Percentiles rank a stretch among this genome's conserved stretches.
Evolutionary conservation across 164 flowering plant genomes (phyloP).

Genomic region (Tetrastigma voinierianum): DNA sequence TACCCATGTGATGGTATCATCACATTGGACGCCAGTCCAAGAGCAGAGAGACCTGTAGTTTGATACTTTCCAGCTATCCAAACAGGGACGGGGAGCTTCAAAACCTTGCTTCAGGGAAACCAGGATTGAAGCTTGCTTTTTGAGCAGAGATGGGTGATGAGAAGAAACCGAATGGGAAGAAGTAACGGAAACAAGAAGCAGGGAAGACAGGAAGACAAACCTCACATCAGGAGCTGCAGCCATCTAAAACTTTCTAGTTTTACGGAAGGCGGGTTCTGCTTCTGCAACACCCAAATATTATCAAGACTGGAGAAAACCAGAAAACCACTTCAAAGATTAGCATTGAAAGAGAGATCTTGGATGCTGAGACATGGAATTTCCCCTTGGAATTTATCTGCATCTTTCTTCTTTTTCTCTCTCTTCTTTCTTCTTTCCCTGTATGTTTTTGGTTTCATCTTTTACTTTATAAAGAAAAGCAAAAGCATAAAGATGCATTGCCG

Average conservation of each 20-base stretch:
- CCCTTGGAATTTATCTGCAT: background rate
- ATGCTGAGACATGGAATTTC: too few species aligned
- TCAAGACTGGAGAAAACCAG: slow-evolving; percentile 18
- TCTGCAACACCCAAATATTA: slow-evolving; percentile 11
- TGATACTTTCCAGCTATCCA: slow-evolving; percentile 44
- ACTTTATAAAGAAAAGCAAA: slow-evolving; percentile 49
- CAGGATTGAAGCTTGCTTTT: slow-evolving; percentile 46
- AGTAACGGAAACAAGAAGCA: slow-evolving; percentile 13
- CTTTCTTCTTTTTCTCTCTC: slow-evolving; percentile 13
- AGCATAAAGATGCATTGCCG: slow-evolving; percentile 23
- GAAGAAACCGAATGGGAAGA: slow-evolving; percentile 27
- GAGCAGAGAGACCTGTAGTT: slow-evolving; percentile 47
- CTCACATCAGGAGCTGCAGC: slow-evolving; percentile 25
- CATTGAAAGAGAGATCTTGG: background rate
- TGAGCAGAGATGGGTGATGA: slow-evolving; percentile 24
- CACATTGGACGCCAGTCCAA: slow-evolving; percentile 64
- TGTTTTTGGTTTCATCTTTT: slow-evolving; percentile 31
- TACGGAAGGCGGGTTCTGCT: slow-evolving; percentile 6
- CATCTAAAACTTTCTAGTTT: slow-evolving; percentile 21
- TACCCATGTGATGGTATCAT: slow-evolving; percentile 22
- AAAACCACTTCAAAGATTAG: slow-evolving; percentile 8
- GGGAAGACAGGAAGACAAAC: slow-evolving; percentile 21
- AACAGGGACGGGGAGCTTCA: slow-evolving; percentile 18
- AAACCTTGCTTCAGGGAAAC: slow-evolving; percentile 48
- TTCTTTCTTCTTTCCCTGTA: slow-evolving; percentile 12